Percentiles rank a stretch among this genome's conserved stretches.
Conservation (phyloP, 1,284 basidiomycete genomes). For the Apiotrichum gracile region DNA sequence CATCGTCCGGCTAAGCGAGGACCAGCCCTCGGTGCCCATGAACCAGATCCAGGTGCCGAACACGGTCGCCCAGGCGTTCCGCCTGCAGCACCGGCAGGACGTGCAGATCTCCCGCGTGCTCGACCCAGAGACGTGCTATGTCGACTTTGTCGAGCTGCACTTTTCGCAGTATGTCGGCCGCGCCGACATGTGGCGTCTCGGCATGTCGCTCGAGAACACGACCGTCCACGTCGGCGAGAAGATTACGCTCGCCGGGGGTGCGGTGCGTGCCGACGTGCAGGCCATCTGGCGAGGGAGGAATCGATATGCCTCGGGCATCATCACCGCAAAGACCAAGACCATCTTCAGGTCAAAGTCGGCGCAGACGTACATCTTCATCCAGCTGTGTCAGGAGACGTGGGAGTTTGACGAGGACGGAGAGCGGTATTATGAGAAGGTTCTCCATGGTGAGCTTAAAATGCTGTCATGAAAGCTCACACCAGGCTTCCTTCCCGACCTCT, state of each 20-base stretch:
- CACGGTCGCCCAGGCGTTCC: slow-evolving; percentile 39
- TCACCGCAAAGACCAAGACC: slow-evolving; percentile 77
- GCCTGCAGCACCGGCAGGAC: slow-evolving; percentile 43
- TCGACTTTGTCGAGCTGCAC: slow-evolving; percentile 77
- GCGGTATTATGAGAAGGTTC: slow-evolving; percentile 91
- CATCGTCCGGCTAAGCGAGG: slow-evolving; percentile 37
- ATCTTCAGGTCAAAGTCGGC: slow-evolving; percentile 88
- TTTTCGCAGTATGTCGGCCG: slow-evolving; percentile 91
- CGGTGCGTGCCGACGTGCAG: slow-evolving; percentile 71
- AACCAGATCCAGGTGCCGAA: slow-evolving; percentile 43
- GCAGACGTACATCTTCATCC: slow-evolving; percentile 80
- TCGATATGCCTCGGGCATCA: slow-evolving; percentile 67
- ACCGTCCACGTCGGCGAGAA: slow-evolving; percentile 59
- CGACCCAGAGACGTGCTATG: slow-evolving; percentile 55
- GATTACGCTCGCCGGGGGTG: slow-evolving; percentile 51
- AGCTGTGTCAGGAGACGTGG: slow-evolving; percentile 93
- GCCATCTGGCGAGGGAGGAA: slow-evolving; percentile 53
- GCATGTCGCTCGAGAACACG: slow-evolving; percentile 57
- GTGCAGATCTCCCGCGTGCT: slow-evolving; percentile 42
- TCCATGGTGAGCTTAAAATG: slow-evolving; percentile 54
- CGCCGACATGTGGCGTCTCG: slow-evolving; percentile 87
- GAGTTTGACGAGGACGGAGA: slow-evolving; percentile 96
- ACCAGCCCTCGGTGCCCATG: slow-evolving; percentile 27
- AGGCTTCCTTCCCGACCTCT: slow-evolving; percentile 74
- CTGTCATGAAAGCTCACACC: slow-evolving; percentile 8